Evolutionary conservation across 805 yeast genomes (phyloP), one percentile per base, ranked within the genome.

Genomic region (Kodamaea kakaduensis): DNA sequence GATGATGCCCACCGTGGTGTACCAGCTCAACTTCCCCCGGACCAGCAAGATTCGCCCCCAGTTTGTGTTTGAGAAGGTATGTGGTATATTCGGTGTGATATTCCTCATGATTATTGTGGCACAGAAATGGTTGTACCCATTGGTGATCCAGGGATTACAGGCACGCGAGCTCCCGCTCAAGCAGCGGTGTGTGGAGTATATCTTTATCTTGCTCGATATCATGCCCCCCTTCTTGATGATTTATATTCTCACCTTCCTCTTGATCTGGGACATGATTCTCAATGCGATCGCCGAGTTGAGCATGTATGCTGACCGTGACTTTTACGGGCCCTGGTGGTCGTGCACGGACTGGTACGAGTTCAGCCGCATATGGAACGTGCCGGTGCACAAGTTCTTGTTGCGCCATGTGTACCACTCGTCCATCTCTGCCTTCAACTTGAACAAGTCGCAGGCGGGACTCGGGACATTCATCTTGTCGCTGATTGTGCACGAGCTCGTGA

Each of bases 281-380:
- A 90, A 89, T 52, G 82, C 84, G 16, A 74, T 94, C 48, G 97
- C 96, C 0, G 98, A 93, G 56, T 64, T 90, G 24, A 81, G 95
- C 10, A 53, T 71, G 34, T 94, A 81, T 61, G 96, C 86, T 4
- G 97, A 93, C 56, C 75, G 98, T 33, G 84, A 84, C 46, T 93
- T 93, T 58, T 93, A 94, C 54, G 90, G 95, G 3, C 84, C 87
- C 28, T 94, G 98, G 98, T 93, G 99, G 98, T 86, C 89, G 48
- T 84, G 94, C 42, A 77, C 82, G 13, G 83, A 86, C 26, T 93
- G 97, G 96, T 84, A 84, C 38, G 89, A 89, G 54, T 93, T 85
- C 57, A 82, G 96, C 8, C 71, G 97, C 45, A 78, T 84, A 43
- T 94, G 99, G 98, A 93, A 93, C 56, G 74, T 76, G 7, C 96